Conservation (phyloP, 805 yeast species). For the Ogataea paraovalis region DNA sequence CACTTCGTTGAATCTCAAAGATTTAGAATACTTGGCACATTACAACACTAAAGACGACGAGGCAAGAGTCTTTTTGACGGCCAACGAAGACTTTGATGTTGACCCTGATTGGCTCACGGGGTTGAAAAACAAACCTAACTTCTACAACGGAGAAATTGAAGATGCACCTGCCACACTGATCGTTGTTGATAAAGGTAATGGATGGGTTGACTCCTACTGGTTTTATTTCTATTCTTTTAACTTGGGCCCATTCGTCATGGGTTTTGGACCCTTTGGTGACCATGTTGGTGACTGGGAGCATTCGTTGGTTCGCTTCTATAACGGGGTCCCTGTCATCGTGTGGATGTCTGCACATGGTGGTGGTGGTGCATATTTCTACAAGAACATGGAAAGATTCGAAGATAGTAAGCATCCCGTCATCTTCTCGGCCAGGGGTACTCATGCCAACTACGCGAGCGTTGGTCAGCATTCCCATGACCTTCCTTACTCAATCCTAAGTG, state of each 20-base stretch:
- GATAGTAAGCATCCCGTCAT: slow-evolving; percentile 59
- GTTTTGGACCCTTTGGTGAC: slow-evolving; percentile 94
- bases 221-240: slow-evolving; percentile 93
- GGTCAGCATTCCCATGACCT: slow-evolving; percentile 96
- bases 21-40: slow-evolving; percentile 33
- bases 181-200: slow-evolving; percentile 89
- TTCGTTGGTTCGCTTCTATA: slow-evolving; percentile 75
- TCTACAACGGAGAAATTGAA: slow-evolving; percentile 64
- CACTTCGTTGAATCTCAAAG: slow-evolving; percentile 22
- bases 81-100: slow-evolving; percentile 63
- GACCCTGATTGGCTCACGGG: slow-evolving; percentile 90
- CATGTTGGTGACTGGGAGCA: slow-evolving; percentile 99
- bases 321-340: slow-evolving; percentile 74
- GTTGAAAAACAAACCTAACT: slow-evolving; percentile 56
- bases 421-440: slow-evolving; percentile 93
- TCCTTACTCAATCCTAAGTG: slow-evolving; percentile 86
- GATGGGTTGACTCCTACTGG: slow-evolving; percentile 95
- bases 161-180: slow-evolving; percentile 79
- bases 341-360: slow-evolving; percentile 99
- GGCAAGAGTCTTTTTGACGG: slow-evolving; percentile 51
- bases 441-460: slow-evolving; percentile 92
- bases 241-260: slow-evolving; percentile 96
- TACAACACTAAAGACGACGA: slow-evolving; percentile 27
- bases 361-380: slow-evolving; percentile 81
- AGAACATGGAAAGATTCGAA: slow-evolving; percentile 65